These are phyloP conservation scores for Phytophthora tentaculata DNA, from an alignment of 352 stramenopile species.

Conservation along the genomic window DNA sequence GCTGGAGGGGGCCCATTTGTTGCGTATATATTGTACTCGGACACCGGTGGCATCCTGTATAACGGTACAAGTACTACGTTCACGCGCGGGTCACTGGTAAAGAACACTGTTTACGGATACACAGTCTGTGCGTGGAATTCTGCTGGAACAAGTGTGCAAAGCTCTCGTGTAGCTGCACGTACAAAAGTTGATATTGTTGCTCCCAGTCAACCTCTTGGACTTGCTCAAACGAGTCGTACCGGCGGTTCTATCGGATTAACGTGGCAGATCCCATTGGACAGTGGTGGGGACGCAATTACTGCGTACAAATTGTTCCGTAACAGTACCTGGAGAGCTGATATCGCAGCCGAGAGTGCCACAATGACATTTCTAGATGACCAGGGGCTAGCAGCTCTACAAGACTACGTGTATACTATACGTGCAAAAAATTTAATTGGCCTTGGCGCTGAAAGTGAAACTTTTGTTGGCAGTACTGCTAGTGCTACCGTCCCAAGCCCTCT, in stretches of 20 bases:
- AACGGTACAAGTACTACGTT: conserved; percentile 51
- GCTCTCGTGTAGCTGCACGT: conserved; percentile 14
- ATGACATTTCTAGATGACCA: conserved; percentile 37
- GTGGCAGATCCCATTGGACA: conserved; percentile 54
- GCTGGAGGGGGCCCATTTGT: conserved; percentile 42
- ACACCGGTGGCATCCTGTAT: conserved; percentile 39
- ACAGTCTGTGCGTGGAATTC: conserved; percentile 48
- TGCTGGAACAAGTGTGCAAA: conserved; percentile 43
- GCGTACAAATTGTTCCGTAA: conserved; percentile 55
- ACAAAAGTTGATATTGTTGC: conserved; percentile 33
- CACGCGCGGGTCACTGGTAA: conserved; percentile 35
- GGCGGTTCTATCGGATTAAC: conserved; percentile 53
- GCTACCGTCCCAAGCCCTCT: conserved; percentile 34
- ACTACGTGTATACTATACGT: conserved; percentile 53
- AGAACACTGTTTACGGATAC: conserved; percentile 58
- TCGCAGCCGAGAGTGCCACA: conserved; percentile 6
- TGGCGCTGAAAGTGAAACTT: conserved; percentile 33
- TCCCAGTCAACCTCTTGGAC: conserved; percentile 35
- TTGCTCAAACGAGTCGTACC: conserved; percentile 19
- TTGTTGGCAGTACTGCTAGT: conserved; percentile 32
- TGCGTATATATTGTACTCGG: conserved; percentile 45
- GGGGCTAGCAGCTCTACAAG: conserved; percentile 32
- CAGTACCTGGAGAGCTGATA: conserved; percentile 16
- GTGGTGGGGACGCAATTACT: conserved; percentile 43
- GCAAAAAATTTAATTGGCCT: conserved; percentile 46